phyloP scores from a whole-genome alignment of 345 rosid species.

The Rhizophora mangle region DNA sequence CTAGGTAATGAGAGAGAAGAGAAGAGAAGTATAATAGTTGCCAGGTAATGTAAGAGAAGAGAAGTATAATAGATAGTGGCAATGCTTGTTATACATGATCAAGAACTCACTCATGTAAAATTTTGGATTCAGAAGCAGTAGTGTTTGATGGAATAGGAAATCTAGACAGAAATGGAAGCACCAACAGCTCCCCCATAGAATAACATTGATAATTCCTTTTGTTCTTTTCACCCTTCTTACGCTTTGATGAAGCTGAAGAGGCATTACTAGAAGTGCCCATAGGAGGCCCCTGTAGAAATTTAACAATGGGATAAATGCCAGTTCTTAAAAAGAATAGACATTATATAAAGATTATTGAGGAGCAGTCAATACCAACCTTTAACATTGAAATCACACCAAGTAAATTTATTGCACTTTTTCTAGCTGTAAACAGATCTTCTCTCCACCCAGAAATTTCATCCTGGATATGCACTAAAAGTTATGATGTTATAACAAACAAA shows the following conservation, averaged over 20 bases:
- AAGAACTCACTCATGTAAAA: constrained; percentile 52
- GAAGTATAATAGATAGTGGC: too few species aligned
- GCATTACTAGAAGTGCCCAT: constrained; percentile 37
- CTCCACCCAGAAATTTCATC: constrained; percentile 92
- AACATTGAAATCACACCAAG: constrained; percentile 80
- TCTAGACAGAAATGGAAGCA: constrained; percentile 82
- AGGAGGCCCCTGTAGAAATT: constrained; percentile 64
- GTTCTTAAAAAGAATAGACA: constrained; percentile 9
- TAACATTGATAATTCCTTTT: constrained; percentile 41
- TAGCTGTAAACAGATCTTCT: constrained; percentile 78
- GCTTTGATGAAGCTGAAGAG: constrained; percentile 54
- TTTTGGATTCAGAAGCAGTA: constrained; percentile 43
- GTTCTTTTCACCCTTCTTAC: constrained; percentile 75
- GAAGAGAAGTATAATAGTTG: too few species aligned
- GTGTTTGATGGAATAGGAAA: constrained; percentile 54
- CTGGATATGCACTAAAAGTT: constrained; percentile 30
- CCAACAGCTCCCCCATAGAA: constrained; percentile 77
- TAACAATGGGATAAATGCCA: constrained; percentile 16
- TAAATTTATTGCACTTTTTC: constrained; percentile 83
- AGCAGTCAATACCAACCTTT: constrained; percentile 43
- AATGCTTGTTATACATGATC: constrained; percentile 11
- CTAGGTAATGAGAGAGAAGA: background rate
- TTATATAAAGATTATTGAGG: constrained; percentile 10
- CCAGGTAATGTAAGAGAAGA: too few species aligned
- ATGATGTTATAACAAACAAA: constrained; percentile 7